Base-by-base conservation (phyloP, 352 stramenopile species). In the Globisporangium spinosum region DNA sequence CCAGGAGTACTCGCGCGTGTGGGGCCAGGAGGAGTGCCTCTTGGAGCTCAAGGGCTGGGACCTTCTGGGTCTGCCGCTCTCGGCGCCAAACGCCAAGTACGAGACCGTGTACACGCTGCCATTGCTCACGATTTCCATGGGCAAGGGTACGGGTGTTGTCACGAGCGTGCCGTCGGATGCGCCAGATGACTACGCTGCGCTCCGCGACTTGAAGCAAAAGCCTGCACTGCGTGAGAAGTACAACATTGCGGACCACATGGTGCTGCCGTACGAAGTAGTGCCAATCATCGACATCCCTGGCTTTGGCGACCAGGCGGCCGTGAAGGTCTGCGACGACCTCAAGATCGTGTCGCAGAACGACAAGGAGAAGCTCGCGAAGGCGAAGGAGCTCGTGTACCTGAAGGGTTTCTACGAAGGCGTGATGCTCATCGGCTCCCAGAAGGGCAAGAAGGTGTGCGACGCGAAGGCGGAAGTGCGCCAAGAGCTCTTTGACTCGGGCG, bases 221-320 rank as follows among this genome's bases (percentile, higher is more conserved):
- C 77, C 94, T 15, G 94, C 98, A 64, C 95, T 99, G 67, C 94
- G 97, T 64, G 95, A 98, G 62, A 99, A 99, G 89, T 99, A 98
- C 82, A 87, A 91, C 69, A 97, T 99, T 63, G 97, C 89, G 34
- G 97, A 98, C 70, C 91, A 99, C 72, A 99, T 99, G 97, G 96
- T 99, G 34, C 60, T 98, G 68, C 95, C 96, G 13, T 99, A 93
- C 76, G 97, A 99, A 34, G 93, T 99, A n/a, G 96, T 99, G 35
- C 97, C 98, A 13, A 99, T 99, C 82, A 99, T 99, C 71, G 93
- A 98, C 49, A 99, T 99, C 76, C 97, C 98, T 27, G 98, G 98
- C 56, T 99, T 99, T 68, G 98, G 98, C 43, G 89, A 98, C 71
- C 91, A 92, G 63, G 94, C 96, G 9, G 98, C 98, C 17, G 94